Evolutionary conservation across 352 stramenopile species (phyloP).

Genomic region (Pilasporangium apinafurcum): DNA sequence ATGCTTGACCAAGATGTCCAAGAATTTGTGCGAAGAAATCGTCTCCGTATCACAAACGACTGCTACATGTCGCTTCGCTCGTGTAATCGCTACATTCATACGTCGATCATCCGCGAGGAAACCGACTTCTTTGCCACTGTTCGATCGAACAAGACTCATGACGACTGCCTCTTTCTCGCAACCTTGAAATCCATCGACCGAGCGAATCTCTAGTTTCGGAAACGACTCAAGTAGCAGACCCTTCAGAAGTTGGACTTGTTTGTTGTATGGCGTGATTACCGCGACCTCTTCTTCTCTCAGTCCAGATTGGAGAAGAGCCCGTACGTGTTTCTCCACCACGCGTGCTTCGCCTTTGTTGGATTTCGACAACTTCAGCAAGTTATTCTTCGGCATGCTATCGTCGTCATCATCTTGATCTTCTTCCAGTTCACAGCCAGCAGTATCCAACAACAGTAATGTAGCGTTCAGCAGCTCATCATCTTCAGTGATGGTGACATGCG

Average conservation of each 20-base stretch:
- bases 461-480: conserved; percentile 64
- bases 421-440: conserved; percentile 88
- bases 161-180: conserved; percentile 98
- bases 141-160: conserved; percentile 96
- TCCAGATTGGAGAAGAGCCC: conserved; percentile 74
- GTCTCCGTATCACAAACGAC: conserved; percentile 95
- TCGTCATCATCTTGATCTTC: conserved; percentile 56
- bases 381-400: background rate
- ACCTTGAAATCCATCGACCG: conserved; percentile 96
- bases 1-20: conserved; percentile 86
- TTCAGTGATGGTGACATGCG: conserved; percentile 42
- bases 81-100: conserved; percentile 98
- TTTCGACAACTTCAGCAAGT: conserved; percentile 48
- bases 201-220: conserved; percentile 84
- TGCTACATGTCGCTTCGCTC: conserved; percentile 93
- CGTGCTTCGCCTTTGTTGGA: conserved; percentile 74
- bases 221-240: conserved; percentile 67
- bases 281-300: conserved; percentile 90
- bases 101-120: conserved; percentile 95
- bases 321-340: conserved; percentile 82
- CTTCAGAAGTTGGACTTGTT: conserved; percentile 92
- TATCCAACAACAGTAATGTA: conserved; percentile 92
- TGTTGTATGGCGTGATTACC: conserved; percentile 99
- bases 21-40: conserved; percentile 87
- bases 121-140: conserved; percentile 83